Conservation (phyloP, 306 rosid genomes). For the Albizia julibrissin region DNA sequence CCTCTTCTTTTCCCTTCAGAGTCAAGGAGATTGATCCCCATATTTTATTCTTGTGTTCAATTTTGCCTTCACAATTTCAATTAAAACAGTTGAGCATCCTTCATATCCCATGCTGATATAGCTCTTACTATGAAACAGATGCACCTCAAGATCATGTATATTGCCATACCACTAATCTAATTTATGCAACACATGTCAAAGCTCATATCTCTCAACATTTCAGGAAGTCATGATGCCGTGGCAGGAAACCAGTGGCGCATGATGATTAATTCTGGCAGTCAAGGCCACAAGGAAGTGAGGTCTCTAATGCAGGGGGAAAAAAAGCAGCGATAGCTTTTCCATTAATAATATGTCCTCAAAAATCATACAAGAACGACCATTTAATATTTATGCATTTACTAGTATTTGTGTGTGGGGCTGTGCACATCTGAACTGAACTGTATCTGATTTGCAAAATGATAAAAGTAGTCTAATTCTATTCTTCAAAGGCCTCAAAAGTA, state of each 20-base stretch:
- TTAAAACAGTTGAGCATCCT: neutral
- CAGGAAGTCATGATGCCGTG: neutral
- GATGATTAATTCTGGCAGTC: neutral
- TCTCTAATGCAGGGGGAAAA: neutral
- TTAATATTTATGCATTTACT: neutral
- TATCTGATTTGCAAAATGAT: neutral
- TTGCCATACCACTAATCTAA: neutral
- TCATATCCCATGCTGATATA: neutral
- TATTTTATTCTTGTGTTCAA: neutral
- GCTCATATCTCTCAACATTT: neutral
- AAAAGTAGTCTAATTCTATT: neutral
- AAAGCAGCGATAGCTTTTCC: neutral
- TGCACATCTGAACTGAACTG: neutral
- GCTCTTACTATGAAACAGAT: neutral
- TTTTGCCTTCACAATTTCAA: neutral
- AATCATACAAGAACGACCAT: neutral
- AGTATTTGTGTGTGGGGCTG: neutral
- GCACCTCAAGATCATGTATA: neutral
- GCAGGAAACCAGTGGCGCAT: neutral
- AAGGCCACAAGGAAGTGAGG: constrained; percentile 10
- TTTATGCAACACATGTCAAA: neutral
- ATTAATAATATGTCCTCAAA: neutral
- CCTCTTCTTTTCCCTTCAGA: neutral
- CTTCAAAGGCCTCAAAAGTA: neutral
- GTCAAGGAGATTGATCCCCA: neutral